Conservation (phyloP, 805 yeast genomes). For the Cyberlindnera euphorbiae region DNA sequence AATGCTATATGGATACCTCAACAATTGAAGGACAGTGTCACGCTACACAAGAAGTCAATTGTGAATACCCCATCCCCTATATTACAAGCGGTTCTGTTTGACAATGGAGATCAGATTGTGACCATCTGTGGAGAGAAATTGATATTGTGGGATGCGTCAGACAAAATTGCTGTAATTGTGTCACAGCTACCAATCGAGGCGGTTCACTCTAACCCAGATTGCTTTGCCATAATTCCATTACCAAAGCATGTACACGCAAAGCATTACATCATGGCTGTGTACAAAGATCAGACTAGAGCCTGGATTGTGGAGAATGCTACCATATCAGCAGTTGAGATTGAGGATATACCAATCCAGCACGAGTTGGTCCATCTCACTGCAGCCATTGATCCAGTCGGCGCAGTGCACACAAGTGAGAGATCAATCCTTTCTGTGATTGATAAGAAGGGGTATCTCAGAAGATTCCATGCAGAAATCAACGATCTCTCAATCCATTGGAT, state of each 20-base stretch:
- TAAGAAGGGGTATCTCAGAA: conserved; percentile 41
- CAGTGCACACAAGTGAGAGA: conserved; percentile 30
- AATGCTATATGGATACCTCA: conserved; percentile 57
- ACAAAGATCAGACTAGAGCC: conserved; percentile 33
- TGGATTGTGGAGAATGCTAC: conserved; percentile 33
- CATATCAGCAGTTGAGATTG: conserved; percentile 32
- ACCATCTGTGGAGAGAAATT: conserved; percentile 41
- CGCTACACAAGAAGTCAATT: conserved; percentile 35
- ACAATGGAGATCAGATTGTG: conserved; percentile 41
- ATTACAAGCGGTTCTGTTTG: conserved; percentile 43
- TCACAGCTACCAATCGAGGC: conserved; percentile 16
- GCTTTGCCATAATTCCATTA: conserved; percentile 35
- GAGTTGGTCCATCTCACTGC: conserved; percentile 41
- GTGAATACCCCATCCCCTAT: conserved; percentile 44
- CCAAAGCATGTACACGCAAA: conserved; percentile 26
- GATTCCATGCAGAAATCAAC: conserved; percentile 39
- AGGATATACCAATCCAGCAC: conserved; percentile 33
- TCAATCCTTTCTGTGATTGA: conserved; percentile 56
- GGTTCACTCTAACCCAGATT: conserved; percentile 14
- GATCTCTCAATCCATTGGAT: conserved; percentile 45
- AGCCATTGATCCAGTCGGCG: conserved; percentile 61
- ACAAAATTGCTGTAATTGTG: conserved; percentile 22
- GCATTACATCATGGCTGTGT: conserved; percentile 50
- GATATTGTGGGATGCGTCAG: conserved; percentile 58
- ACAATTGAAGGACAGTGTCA: conserved; percentile 27